Evolutionary conservation across 495 filamentous ascomycete genomes (phyloP).

Genomic region (Talaromyces liani): DNA sequence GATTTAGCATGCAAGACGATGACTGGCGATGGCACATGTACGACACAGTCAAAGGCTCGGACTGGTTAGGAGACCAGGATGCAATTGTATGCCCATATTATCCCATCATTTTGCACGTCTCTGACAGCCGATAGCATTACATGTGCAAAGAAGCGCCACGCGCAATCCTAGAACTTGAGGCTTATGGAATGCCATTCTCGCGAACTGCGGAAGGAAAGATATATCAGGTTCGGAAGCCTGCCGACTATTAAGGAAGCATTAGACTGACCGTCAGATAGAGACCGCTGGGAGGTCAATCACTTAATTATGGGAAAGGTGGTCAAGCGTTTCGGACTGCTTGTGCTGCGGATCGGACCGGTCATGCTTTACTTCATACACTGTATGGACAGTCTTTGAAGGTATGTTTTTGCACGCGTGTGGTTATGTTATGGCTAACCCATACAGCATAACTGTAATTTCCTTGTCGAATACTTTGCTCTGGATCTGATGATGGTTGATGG

Average conservation of each 20-base stretch:
- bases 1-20: constrained; percentile 64
- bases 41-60: constrained; percentile 96
- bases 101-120: constrained; percentile 33
- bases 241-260: background rate
- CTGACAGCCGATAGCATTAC: constrained; percentile 59
- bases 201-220: background rate
- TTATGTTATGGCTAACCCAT: background rate
- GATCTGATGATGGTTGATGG: constrained; percentile 96
- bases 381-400: constrained; percentile 81
- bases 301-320: constrained; percentile 89
- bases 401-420: background rate
- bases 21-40: constrained; percentile 99
- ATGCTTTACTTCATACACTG: constrained; percentile 92
- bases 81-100: constrained; percentile 47
- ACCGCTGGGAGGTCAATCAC: constrained; percentile 79
- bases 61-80: constrained; percentile 98
- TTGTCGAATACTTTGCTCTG: constrained; percentile 96
- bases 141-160: constrained; percentile 90
- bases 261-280: background rate
- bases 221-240: background rate
- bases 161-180: background rate
- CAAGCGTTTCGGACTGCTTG: constrained; percentile 92
- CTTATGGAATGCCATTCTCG: background rate
- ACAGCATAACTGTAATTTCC: constrained; percentile 96
- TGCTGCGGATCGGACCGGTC: constrained; percentile 90